Conservation (phyloP, 2,329 filamentous ascomycete species). For the Drechslera avenae region DNA sequence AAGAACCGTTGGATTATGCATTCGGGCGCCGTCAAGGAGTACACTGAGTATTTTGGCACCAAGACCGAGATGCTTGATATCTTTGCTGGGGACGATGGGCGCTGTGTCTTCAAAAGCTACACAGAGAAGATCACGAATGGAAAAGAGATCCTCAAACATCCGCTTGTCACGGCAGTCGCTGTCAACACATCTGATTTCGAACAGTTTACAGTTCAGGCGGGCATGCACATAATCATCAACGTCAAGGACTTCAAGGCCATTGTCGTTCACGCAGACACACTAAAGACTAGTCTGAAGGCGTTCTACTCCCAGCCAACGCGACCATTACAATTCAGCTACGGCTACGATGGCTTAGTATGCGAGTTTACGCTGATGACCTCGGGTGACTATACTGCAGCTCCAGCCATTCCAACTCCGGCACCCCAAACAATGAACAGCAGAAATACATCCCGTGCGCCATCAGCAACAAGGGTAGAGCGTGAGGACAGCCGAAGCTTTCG, state of each 20-base stretch:
- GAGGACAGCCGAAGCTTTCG: constrained; percentile 28
- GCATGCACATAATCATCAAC: constrained; percentile 78
- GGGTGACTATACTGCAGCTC: constrained; percentile 61
- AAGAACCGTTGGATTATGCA: constrained; percentile 75
- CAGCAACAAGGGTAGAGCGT: constrained; percentile 23
- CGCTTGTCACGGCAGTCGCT: constrained; percentile 78
- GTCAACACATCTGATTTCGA: constrained; percentile 79
- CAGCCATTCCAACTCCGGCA: constrained; percentile 22
- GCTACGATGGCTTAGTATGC: constrained; percentile 69
- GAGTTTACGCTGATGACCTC: constrained; percentile 85
- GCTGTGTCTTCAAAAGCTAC: constrained; percentile 78
- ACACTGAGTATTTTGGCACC: constrained; percentile 80
- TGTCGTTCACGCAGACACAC: constrained; percentile 73
- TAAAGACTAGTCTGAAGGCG: constrained; percentile 69
- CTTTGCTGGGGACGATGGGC: constrained; percentile 67
- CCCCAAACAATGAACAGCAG: constrained; percentile 32
- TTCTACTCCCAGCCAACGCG: constrained; percentile 72
- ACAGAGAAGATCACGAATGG: constrained; percentile 78
- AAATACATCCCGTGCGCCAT: constrained; percentile 38
- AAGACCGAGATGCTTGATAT: constrained; percentile 82
- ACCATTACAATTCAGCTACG: constrained; percentile 75
- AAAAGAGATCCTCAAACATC: constrained; percentile 77
- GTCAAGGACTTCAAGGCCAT: constrained; percentile 85
- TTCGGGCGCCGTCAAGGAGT: constrained; percentile 71
- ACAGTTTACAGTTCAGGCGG: constrained; percentile 73